Evolutionary conservation across 495 filamentous ascomycete genomes (phyloP), one percentile per base, ranked within the genome.

Genomic region (Trichoderma erinaceum): DNA sequence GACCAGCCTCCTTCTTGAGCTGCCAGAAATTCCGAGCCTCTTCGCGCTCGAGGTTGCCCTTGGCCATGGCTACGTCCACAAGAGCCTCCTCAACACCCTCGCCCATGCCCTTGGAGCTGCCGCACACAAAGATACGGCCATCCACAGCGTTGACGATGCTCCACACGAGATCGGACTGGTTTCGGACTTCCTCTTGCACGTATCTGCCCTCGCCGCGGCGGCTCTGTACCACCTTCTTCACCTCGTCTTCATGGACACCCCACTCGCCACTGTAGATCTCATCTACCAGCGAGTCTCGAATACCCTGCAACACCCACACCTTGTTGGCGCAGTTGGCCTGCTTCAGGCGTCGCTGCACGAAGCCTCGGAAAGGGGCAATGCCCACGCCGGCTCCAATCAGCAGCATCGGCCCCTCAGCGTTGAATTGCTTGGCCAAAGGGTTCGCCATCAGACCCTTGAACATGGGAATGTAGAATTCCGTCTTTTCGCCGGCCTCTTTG

Each of bases 381-480:
- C 95, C 95, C 25, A 99, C 95, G 48, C 95, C 95, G 7, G 95
- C 96, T 50, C 95, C 95, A 77, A 99, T 96, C 29, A 99, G 84
- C 38, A 99, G 86, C 95, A 99, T 99, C 12, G 95, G 95, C 0
- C 95, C 95, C 75, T 98, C 93, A 10, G 89, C 86, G 7, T 88
- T 86, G 73, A 97, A 99, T 73, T 96, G 87, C 73, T 86, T 89
- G 21, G 93, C 93, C 7, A 99, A 83, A 0, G 95, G 95, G 76
- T 99, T 99, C 63, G 92, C 87, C 95, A 99, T 99, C n/a, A 99
- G 82, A 3, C 95, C 95, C 72, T 96, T 92, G 85, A 99, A 99
- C 90, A 99, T 97, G 67, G 96, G 96, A 27, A 97, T 79, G 66
- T 91, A 85, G 43, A 97, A 71, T 67, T 90, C 84, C 3, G 82